Evolutionary conservation across 192 early-diverging fungal species (phyloP), one percentile per base, ranked within the genome.

Genomic region (Phlyctochytrium bullatum): DNA sequence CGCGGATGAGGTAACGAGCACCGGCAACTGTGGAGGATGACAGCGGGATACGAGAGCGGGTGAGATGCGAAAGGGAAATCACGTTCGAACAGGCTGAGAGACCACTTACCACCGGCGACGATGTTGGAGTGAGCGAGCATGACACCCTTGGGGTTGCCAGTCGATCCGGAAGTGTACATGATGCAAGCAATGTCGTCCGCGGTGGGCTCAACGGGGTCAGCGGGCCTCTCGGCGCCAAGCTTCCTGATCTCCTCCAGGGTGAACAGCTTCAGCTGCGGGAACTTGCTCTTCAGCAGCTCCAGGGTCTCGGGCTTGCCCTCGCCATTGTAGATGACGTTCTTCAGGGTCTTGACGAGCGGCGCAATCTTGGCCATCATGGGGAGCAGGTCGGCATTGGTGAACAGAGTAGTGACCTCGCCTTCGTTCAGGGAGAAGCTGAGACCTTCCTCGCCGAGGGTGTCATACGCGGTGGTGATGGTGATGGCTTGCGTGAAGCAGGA

Each of bases 341-440:
- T 83, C 52, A 94, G 76, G 12, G 74, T 80, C 25, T 81, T 77
- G 63, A 87, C 86, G 28, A 82, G 79, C 34, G 77, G 64, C 25
- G 76, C 80, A 32, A 92, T 80, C 52, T 86, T 88, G 64, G 64
- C 62, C 29, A 93, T 66, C 56, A 84, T 88, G 47, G 81, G 76
- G 34, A 95, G 78, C 34, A 91, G 77, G 35, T 90, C 88, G 0
- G 81, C 84, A 61, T 90, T 87, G 68, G 91, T 91, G 67, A 92
- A 91, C 59, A 92, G 74, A 52, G 85, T 81, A 20, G 68, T 65
- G 32, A 90, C 87, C 71, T 88, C 90, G 28, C 89, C 77, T 76
- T 96, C 90, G 66, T 89, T 88, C 75, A 95, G 86, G 3, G 94
- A 92, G 69, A 90, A 91, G 56, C 81, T 47, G 50, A 95, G 87